Conservation (phyloP, 2,329 filamentous ascomycete genomes). For the Paecilomyces sp. region DNA sequence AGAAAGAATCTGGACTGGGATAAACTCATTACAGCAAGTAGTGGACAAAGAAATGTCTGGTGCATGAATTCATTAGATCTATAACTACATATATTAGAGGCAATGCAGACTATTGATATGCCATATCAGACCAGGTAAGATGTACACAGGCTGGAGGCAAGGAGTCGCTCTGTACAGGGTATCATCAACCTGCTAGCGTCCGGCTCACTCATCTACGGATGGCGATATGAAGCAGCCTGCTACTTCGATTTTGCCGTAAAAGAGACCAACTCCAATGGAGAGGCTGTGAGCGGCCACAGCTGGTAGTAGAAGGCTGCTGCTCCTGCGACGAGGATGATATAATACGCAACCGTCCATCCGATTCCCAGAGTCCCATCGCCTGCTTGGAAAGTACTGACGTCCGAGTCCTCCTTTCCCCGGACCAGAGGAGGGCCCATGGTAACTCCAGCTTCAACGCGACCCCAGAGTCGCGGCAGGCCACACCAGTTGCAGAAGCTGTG, state of each 20-base stretch:
- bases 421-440: slow-evolving; percentile 26
- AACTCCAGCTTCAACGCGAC: slow-evolving; percentile 55
- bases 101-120: not conserved
- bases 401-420: slow-evolving; percentile 35
- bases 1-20: not conserved
- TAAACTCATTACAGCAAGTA: not conserved
- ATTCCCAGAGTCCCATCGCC: slow-evolving; percentile 30
- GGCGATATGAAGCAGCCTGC: not conserved
- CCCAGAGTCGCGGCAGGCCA: slow-evolving; percentile 82
- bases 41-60: not conserved
- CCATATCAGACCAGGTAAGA: not conserved
- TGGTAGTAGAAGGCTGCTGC: slow-evolving; percentile 63
- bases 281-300: slow-evolving; percentile 65
- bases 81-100: not conserved
- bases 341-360: slow-evolving; percentile 72
- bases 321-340: slow-evolving; percentile 65
- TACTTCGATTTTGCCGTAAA: slow-evolving; percentile 12
- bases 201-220: not conserved
- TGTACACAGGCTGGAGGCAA: not conserved
- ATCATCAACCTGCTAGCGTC: not conserved
- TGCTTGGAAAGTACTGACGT: slow-evolving; percentile 14
- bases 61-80: not conserved
- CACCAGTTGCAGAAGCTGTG: slow-evolving; percentile 91
- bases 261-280: slow-evolving; percentile 26
- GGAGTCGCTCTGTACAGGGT: not conserved